Evolutionary conservation across 2,329 filamentous ascomycete species (phyloP), one percentile per base, ranked within the genome.

Genomic region (Verticillium nonalfalfae): DNA sequence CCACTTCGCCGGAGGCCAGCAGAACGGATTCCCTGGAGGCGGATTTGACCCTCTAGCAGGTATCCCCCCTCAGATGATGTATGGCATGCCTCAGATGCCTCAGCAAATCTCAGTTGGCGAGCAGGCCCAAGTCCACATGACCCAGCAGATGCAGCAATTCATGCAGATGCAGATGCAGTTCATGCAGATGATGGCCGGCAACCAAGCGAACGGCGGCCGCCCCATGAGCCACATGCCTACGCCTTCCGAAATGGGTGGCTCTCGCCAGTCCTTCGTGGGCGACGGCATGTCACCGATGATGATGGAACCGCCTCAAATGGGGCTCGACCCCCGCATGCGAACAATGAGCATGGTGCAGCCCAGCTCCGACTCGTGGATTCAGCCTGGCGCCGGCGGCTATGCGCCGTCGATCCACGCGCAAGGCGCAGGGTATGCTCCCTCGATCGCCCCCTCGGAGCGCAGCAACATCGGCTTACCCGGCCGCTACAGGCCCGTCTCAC

Each of bases 381-480:
- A 83, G 61, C 79, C 75, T 33, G 70, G 75, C 39, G 72, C 67
- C 54, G 66, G 72, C 18, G 74, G 76, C 7, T 84, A 80, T 66
- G 74, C 81, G 15, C 81, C 82, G 4, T 85, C 83, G 13, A 79
- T 84, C 58, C 75, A 74, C 61, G 68, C 74, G 60, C 79, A 76
- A 74, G 84, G 78, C 56, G 74, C 75, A 59, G 87, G 85, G 9
- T 98, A 98, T 75, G 85, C 93, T 1, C 87, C 93, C 1, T 98
- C 94, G 1, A 96, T 99, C 67, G 94, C 95, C 2, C 95, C 95
- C 1, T 97, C 92, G 5, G 95, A 98, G 77, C 89, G 95, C 64
- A 98, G 93, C 80, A 98, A 96, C 73, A 80, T 97, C 64, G 95
- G 95, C 15, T 83, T 96, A 59, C 93, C 95, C 9, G 89, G 91